Evolutionary conservation across 768 basidiomycete genomes (phyloP).

Genomic region (Gloeopeniophorella convolvens): DNA sequence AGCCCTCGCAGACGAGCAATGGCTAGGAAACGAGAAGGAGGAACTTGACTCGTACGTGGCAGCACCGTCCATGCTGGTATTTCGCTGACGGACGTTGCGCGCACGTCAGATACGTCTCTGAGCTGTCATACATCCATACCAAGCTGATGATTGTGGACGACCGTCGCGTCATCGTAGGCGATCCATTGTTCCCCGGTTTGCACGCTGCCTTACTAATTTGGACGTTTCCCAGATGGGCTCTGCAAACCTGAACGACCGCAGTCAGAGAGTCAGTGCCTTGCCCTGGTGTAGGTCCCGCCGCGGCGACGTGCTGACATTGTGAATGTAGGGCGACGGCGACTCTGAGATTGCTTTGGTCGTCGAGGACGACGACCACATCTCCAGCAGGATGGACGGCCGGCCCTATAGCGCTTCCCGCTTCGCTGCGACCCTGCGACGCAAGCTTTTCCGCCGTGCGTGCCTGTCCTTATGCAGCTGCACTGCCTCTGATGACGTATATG

Average conservation of each 20-base stretch:
- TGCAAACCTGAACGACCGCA: constrained; percentile 88
- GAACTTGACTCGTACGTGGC: constrained; percentile 68
- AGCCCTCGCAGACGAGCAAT: constrained; percentile 64
- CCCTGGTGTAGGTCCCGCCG: background rate
- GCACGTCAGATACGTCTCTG: constrained; percentile 63
- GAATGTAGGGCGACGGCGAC: constrained; percentile 74
- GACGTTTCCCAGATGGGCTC: constrained; percentile 71
- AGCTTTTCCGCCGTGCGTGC: constrained; percentile 66
- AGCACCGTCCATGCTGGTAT: background rate
- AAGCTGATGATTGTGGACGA: constrained; percentile 97
- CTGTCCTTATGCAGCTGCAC: background rate
- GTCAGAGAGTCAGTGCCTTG: constrained; percentile 53
- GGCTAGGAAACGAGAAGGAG: constrained; percentile 79
- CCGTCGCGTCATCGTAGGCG: constrained; percentile 73
- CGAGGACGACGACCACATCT: constrained; percentile 78
- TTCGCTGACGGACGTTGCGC: constrained; percentile 21
- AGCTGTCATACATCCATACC: constrained; percentile 76
- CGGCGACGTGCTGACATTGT: constrained; percentile 1
- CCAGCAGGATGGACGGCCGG: constrained; percentile 71
- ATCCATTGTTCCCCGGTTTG: background rate
- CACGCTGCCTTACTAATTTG: background rate
- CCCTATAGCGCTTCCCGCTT: constrained; percentile 70
- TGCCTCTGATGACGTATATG: constrained; percentile 6
- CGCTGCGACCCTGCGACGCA: constrained; percentile 76
- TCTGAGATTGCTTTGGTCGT: constrained; percentile 92